Percentiles rank a stretch among this genome's conserved stretches.
These are phyloP conservation scores for Plenodomus biglobosus DNA, from an alignment of 2,329 filamentous ascomycete species.

Conservation along the genomic window DNA sequence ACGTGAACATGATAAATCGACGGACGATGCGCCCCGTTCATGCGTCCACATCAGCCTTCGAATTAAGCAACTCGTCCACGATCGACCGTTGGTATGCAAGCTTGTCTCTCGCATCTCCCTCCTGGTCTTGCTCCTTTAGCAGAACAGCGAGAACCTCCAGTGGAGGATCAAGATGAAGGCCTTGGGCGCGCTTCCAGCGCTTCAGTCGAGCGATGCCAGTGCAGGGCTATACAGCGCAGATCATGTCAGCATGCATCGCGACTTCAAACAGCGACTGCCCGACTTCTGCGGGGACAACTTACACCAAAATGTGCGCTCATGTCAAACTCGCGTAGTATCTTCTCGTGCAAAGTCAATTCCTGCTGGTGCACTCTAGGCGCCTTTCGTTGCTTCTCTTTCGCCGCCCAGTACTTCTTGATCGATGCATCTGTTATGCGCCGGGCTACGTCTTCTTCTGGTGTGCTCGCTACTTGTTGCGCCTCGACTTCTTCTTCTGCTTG, in stretches of 20 bases:
- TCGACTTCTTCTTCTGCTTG: constrained; percentile 41
- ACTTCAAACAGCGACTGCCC: background rate
- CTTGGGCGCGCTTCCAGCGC: constrained; percentile 85
- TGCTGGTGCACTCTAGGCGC: constrained; percentile 77
- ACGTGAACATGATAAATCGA: background rate
- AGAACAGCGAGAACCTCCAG: constrained; percentile 88
- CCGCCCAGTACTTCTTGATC: constrained; percentile 76
- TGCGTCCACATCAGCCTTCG: constrained; percentile 46
- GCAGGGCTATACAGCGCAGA: constrained; percentile 66
- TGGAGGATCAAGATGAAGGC: constrained; percentile 80
- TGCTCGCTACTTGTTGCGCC: constrained; percentile 24
- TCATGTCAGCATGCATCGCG: constrained; percentile 13
- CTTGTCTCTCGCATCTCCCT: constrained; percentile 48
- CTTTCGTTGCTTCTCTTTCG: constrained; percentile 67
- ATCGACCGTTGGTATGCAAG: constrained; percentile 65
- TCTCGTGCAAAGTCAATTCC: constrained; percentile 72
- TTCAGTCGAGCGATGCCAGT: constrained; percentile 79
- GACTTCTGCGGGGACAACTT: constrained; percentile 49
- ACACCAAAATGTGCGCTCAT: constrained; percentile 89
- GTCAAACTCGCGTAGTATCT: constrained; percentile 88
- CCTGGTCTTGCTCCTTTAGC: constrained; percentile 62
- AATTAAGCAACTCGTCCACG: constrained; percentile 67
- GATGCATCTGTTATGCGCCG: constrained; percentile 66
- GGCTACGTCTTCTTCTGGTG: constrained; percentile 58
- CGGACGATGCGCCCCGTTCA: background rate